Evolutionary conservation across 495 filamentous ascomycete species (phyloP).

Genomic region (Hypoxylon intermedium): DNA sequence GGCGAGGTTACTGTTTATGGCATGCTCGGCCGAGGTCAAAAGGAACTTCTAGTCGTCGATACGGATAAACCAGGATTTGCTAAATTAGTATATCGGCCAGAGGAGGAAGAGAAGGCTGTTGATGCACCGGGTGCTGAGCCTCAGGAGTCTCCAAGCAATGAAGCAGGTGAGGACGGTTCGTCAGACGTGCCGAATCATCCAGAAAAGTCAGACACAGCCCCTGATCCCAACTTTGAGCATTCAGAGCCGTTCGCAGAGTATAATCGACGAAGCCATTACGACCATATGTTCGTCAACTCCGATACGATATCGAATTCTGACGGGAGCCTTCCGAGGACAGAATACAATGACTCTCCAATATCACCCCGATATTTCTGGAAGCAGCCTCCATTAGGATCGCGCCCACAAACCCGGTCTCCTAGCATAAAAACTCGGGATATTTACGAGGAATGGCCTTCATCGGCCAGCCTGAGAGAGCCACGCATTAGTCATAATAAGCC

Average conservation of each 20-base stretch:
- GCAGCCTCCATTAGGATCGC: not conserved
- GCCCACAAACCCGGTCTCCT: not conserved
- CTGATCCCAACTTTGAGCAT: not conserved
- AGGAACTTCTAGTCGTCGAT: slow-evolving; percentile 70
- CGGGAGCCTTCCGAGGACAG: not conserved
- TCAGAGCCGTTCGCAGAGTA: not conserved
- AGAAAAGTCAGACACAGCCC: not conserved
- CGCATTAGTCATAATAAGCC: not conserved
- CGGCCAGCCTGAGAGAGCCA: not conserved
- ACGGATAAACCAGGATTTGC: slow-evolving; percentile 44
- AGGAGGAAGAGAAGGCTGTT: slow-evolving; percentile 11
- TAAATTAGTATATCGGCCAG: slow-evolving; percentile 39
- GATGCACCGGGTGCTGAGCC: slow-evolving; percentile 17
- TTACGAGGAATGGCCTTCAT: not conserved
- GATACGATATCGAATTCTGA: not conserved
- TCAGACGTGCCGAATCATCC: slow-evolving; percentile 3
- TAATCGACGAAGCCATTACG: not conserved
- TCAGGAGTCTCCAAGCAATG: not conserved
- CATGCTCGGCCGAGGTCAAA: slow-evolving; percentile 68
- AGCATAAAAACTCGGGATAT: not conserved
- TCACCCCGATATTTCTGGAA: slow-evolving; percentile 19
- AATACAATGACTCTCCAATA: slow-evolving; percentile 5
- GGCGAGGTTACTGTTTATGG: slow-evolving; percentile 74
- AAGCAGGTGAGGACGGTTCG: not conserved
- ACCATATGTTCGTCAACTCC: not conserved